Evolutionary conservation across 305 asterid species (phyloP), one percentile per base, ranked within the genome.

Genomic region (Fraxinus latifolia): DNA sequence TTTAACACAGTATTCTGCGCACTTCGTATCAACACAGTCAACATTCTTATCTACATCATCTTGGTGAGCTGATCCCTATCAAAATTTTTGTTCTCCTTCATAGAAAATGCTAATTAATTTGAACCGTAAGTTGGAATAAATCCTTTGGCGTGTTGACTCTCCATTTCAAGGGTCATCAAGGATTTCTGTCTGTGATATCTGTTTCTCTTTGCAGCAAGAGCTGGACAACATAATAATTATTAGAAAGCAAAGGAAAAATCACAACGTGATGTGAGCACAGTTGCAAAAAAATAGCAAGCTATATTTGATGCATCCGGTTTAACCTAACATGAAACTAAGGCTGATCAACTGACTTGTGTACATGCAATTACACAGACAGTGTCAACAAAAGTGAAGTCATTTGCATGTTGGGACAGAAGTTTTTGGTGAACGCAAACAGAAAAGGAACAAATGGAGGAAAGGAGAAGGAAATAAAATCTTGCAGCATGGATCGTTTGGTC

Each of bases 81-180:
- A 37, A 83, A 89, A 80, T 19, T 58, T 67, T 60, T 71, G 80
- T 25, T 55, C 60, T 81, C 60, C 65, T 75, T 80, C 50, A 47
- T 5, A 68, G 79, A 53, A 50, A 53, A 77, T 23, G 78, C 67
- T 29, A 31, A 82, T 92, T 92, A 94, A 82, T 85, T 94, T 44
- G 91, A 88, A 37, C 84, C 89, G 86, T 93, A 91, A 29, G 93
- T 88, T 4, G 99, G 98, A 78, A 96, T 90, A 82, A 91, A 91
- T 84, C 99, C 99, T 88, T 96, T 96, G 68, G 99, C 98, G 76
- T 96, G 99, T 73, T 94, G 99, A 90, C 98, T 94, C 89, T 96
- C 99, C 98, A 96, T 91, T 89, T 96, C 99, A 27, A 96, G 96
- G 60, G 91, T 85, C 94, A 90, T 89, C 89, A 94, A 81, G 0